Evolutionary conservation across 208 protist genomes (phyloP).

Genomic region (Trypanosoma cruzi): DNA sequence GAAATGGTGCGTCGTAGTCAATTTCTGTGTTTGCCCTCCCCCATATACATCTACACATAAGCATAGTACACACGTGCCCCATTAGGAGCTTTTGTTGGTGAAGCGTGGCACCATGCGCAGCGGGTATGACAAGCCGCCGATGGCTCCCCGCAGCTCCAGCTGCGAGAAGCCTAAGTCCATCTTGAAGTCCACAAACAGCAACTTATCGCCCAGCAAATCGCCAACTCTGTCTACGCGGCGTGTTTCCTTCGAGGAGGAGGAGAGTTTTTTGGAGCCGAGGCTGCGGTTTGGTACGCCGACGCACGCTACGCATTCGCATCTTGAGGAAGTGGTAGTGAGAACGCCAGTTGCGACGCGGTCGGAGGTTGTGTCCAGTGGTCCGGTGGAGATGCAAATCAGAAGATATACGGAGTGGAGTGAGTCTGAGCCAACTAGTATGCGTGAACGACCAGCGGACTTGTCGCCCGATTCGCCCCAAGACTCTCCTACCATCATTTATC

Average conservation of each 20-base stretch:
- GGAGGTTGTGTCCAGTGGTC: not conserved
- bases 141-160: conserved; percentile 5
- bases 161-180: conserved; percentile 15
- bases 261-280: conserved; percentile 19
- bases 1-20: not conserved
- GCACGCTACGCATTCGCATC: not conserved
- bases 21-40: not conserved
- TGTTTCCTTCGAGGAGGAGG: conserved; percentile 24
- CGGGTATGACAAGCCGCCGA: conserved; percentile 7
- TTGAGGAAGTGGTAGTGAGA: not conserved
- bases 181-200: conserved; percentile 12
- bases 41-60: not conserved
- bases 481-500: not conserved
- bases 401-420: not conserved
- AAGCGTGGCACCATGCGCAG: not conserved
- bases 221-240: not conserved
- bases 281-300: conserved; percentile 6
- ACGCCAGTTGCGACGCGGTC: not conserved
- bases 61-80: not conserved
- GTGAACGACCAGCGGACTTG: no score
- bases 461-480: not conserved
- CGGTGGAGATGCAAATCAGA: not conserved
- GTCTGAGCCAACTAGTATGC: not conserved
- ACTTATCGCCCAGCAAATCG: not conserved
- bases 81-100: not conserved